Percentiles rank a stretch among this genome's conserved stretches.
Evolutionary conservation across 371 early-diverging fungal species (phyloP).

Genomic region (Mortierella sp.): DNA sequence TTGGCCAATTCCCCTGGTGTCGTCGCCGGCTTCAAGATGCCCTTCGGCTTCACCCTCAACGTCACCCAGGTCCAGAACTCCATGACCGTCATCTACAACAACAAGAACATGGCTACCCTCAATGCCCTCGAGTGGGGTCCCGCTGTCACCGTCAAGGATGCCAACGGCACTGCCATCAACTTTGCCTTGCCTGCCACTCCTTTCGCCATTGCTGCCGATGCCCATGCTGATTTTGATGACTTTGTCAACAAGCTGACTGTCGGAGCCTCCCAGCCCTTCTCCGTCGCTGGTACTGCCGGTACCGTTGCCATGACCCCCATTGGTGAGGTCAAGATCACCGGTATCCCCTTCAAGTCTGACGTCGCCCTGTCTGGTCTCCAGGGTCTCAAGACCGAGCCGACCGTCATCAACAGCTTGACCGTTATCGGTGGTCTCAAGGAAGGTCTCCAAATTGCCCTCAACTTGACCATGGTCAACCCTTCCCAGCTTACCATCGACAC

Average conservation of each 20-base stretch:
- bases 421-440: constrained; percentile 68
- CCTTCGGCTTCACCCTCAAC: constrained; percentile 71
- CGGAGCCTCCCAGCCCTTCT: constrained; percentile 60
- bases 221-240: constrained; percentile 62
- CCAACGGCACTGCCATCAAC: constrained; percentile 63
- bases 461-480: constrained; percentile 69
- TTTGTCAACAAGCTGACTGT: constrained; percentile 65
- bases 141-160: constrained; percentile 61
- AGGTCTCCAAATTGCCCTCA: constrained; percentile 65
- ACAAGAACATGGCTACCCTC: constrained; percentile 63
- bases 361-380: constrained; percentile 69
- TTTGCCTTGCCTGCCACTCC: constrained; percentile 59
- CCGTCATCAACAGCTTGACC: constrained; percentile 65
- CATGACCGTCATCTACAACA: constrained; percentile 65
- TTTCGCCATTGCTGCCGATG: constrained; percentile 57
- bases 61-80: constrained; percentile 71
- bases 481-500: constrained; percentile 66
- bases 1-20: constrained; percentile 64
- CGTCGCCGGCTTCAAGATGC: constrained; percentile 68
- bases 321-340: constrained; percentile 65
- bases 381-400: constrained; percentile 68
- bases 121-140: constrained; percentile 60
- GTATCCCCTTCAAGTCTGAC: constrained; percentile 68
- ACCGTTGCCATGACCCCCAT: constrained; percentile 69
- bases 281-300: constrained; percentile 63